These are phyloP conservation scores for Auricularia auricula-judae DNA, from an alignment of 768 basidiomycete genomes.

Conservation along the genomic window DNA sequence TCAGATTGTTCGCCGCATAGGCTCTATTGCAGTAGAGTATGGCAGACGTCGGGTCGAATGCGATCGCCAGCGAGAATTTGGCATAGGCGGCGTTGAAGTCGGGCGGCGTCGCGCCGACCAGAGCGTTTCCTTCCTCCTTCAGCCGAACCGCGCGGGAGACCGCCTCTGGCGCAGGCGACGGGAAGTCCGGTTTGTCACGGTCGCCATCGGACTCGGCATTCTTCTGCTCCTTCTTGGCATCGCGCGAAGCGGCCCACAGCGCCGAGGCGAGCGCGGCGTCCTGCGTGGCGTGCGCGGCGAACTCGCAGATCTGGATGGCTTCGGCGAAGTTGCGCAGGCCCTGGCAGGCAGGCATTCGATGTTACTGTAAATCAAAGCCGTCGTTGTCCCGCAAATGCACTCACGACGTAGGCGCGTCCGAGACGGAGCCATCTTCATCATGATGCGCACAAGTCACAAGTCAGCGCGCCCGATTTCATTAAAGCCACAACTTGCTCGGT, in stretches of 20 bases:
- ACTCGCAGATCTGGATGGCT: neutral
- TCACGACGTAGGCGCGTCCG: neutral
- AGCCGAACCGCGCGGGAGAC: neutral
- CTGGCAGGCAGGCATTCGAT: neutral
- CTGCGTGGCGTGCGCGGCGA: neutral
- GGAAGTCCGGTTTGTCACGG: neutral
- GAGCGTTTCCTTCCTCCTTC: neutral
- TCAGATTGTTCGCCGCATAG: neutral
- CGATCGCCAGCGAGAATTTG: neutral
- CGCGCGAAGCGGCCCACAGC: neutral
- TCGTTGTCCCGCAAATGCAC: neutral
- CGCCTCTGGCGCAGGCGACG: neutral
- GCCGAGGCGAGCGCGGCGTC: neutral
- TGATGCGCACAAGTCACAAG: neutral
- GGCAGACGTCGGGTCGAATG: neutral
- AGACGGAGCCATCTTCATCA: neutral
- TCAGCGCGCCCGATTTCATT: neutral
- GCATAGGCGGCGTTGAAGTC: neutral
- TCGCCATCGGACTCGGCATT: neutral
- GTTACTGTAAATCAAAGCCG: no score
- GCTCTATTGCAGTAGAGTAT: neutral
- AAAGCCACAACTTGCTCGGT: neutral
- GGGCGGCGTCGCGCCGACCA: neutral
- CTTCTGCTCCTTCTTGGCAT: neutral
- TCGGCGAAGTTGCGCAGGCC: neutral